Evolutionary conservation across 2,329 filamentous ascomycete genomes (phyloP).

Genomic region (Aspergillus candidus): DNA sequence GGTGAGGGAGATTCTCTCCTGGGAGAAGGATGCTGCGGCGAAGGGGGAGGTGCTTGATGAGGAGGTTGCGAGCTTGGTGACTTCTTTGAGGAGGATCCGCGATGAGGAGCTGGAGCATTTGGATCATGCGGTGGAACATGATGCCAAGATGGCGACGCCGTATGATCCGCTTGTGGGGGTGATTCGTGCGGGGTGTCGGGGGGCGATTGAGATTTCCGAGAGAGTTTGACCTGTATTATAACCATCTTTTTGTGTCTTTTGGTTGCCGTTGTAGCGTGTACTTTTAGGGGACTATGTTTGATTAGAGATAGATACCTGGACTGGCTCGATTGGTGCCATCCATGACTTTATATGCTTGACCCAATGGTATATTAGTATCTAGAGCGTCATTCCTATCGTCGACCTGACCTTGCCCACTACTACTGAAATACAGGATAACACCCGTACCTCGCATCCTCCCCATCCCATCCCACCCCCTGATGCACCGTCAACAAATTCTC

Average conservation of each 20-base stretch:
- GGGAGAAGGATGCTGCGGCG: slow-evolving; percentile 68
- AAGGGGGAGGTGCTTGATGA: slow-evolving; percentile 73
- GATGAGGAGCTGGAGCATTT: slow-evolving; percentile 97
- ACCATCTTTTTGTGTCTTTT: too few relatives aligned
- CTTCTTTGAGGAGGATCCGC: slow-evolving; percentile 71
- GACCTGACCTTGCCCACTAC: background rate
- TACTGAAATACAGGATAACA: slow-evolving; percentile 6
- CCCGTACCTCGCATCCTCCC: slow-evolving; percentile 5
- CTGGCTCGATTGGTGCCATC: too few relatives aligned
- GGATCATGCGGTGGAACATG: slow-evolving; percentile 89
- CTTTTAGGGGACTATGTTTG: too few relatives aligned
- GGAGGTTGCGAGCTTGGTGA: slow-evolving; percentile 67
- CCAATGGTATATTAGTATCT: too few relatives aligned
- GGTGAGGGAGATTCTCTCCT: slow-evolving; percentile 72
- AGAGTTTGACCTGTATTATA: slow-evolving; percentile 29
- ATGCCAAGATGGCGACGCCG: slow-evolving; percentile 81
- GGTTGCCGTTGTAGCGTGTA: too few relatives aligned
- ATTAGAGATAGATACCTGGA: too few relatives aligned
- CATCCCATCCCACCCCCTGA: slow-evolving; percentile 11
- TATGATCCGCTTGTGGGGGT: slow-evolving; percentile 83
- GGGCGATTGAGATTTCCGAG: slow-evolving; percentile 80
- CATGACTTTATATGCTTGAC: too few relatives aligned
- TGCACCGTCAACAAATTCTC: slow-evolving; percentile 10
- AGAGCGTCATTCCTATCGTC: too few relatives aligned
- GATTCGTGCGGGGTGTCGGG: slow-evolving; percentile 82